These are phyloP conservation scores for Pseudogymnoascus sp. DNA, from an alignment of 2,329 filamentous ascomycete species.

Conservation along the genomic window DNA sequence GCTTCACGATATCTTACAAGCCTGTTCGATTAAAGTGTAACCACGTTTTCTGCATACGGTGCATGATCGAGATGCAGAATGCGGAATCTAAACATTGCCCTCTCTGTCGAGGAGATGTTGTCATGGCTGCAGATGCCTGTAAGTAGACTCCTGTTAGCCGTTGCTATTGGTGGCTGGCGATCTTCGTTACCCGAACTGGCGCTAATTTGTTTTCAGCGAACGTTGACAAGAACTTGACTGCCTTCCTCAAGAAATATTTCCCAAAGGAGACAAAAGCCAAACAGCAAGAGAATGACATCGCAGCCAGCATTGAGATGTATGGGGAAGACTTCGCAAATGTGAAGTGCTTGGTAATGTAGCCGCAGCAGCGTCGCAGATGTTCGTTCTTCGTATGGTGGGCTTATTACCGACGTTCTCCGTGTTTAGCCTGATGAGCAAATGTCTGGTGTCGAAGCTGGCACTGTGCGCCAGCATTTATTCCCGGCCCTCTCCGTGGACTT, in stretches of 20 bases:
- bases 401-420: too few relatives aligned
- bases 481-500: not conserved
- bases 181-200: not conserved
- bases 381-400: too few relatives aligned
- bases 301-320: slow-evolving; percentile 65
- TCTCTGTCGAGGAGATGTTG: slow-evolving; percentile 63
- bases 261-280: slow-evolving; percentile 61
- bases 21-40: slow-evolving; percentile 68
- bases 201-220: slow-evolving; percentile 41
- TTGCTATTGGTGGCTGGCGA: not conserved
- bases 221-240: slow-evolving; percentile 59
- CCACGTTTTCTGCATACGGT: slow-evolving; percentile 78
- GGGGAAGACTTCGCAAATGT: slow-evolving; percentile 54
- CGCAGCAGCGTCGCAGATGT: not conserved
- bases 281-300: slow-evolving; percentile 62
- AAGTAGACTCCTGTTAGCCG: slow-evolving; percentile 24
- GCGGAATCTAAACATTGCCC: slow-evolving; percentile 62
- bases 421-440: too few relatives aligned
- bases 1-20: slow-evolving; percentile 69
- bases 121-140: slow-evolving; percentile 62
- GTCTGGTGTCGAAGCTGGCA: not conserved
- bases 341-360: slow-evolving; percentile 54
- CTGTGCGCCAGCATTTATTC: not conserved
- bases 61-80: slow-evolving; percentile 71
- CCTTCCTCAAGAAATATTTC: slow-evolving; percentile 69